Conservation (phyloP, 176 grass and related monocot genomes). For the Neostapfia colusana region DNA sequence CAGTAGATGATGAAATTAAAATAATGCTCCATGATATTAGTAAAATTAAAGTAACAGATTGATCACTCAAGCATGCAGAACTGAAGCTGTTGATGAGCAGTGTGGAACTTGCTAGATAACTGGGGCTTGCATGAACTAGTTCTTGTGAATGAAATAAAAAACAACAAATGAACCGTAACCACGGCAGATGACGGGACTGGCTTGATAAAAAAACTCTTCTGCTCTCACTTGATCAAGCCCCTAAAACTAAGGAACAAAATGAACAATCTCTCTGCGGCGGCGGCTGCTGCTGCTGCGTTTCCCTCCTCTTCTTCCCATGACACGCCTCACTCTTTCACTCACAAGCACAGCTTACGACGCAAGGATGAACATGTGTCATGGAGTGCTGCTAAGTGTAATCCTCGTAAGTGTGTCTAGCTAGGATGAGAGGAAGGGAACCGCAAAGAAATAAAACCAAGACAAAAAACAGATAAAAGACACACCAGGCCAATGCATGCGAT, state of each 20-base stretch:
- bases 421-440: slow-evolving; percentile 40
- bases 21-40: not conserved
- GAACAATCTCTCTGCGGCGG: slow-evolving; percentile 14
- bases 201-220: slow-evolving; percentile 35
- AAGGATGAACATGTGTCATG: slow-evolving; percentile 43
- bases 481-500: slow-evolving; percentile 59
- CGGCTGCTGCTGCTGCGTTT: slow-evolving; percentile 33
- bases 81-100: not conserved
- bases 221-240: slow-evolving; percentile 63
- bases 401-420: slow-evolving; percentile 29
- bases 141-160: not conserved
- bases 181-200: slow-evolving; percentile 24
- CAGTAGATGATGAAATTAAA: not conserved
- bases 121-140: not conserved
- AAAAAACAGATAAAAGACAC: slow-evolving; percentile 65
- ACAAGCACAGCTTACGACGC: slow-evolving; percentile 16
- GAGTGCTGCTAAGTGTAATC: slow-evolving; percentile 37
- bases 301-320: slow-evolving; percentile 42
- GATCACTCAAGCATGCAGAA: slow-evolving; percentile 24
- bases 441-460: slow-evolving; percentile 33
- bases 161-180: slow-evolving; percentile 36
- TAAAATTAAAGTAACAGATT: not conserved
- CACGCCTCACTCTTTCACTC: slow-evolving; percentile 43
- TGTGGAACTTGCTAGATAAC: not conserved
- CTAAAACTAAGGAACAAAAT: slow-evolving; percentile 62